These are phyloP conservation scores for Leccinum barrowsii DNA, from an alignment of 768 basidiomycete genomes.

Conservation along the genomic window DNA sequence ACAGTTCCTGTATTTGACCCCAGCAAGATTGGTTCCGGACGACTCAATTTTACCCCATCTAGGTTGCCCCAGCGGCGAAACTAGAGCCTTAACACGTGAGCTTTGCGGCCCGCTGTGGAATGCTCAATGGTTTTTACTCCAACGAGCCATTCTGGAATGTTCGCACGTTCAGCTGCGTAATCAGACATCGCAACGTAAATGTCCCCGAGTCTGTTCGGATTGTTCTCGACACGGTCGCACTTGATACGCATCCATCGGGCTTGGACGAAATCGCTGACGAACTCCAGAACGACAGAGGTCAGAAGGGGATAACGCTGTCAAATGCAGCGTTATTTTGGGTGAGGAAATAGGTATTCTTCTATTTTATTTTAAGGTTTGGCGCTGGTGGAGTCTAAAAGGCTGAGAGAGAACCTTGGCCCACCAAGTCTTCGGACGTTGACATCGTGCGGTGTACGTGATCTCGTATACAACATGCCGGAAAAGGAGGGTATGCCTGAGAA, in stretches of 20 bases:
- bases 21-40: neutral
- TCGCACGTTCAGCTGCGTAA: constrained; percentile 12
- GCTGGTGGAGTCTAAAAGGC: constrained; percentile 20
- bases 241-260: constrained; percentile 3
- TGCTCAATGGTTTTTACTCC: neutral
- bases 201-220: constrained; percentile 9
- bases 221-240: constrained; percentile 12
- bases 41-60: constrained; percentile 9
- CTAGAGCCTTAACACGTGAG: constrained; percentile 12
- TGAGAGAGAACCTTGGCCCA: constrained; percentile 19
- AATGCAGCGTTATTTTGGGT: constrained; percentile 6
- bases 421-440: constrained; percentile 6
- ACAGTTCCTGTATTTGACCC: constrained; percentile 1
- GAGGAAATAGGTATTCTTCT: neutral
- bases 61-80: constrained; percentile 5
- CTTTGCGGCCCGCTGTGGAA: neutral
- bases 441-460: constrained; percentile 27
- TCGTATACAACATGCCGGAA: constrained; percentile 12
- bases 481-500: constrained; percentile 27
- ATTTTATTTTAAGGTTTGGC: constrained; percentile 8
- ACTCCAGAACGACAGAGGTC: constrained; percentile 12
- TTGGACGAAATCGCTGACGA: constrained; percentile 8
- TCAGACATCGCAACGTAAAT: constrained; percentile 5
- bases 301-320: constrained; percentile 26
- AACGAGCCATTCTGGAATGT: neutral